Conservation (phyloP, 768 basidiomycete species). For the Hericium rajendrae region DNA sequence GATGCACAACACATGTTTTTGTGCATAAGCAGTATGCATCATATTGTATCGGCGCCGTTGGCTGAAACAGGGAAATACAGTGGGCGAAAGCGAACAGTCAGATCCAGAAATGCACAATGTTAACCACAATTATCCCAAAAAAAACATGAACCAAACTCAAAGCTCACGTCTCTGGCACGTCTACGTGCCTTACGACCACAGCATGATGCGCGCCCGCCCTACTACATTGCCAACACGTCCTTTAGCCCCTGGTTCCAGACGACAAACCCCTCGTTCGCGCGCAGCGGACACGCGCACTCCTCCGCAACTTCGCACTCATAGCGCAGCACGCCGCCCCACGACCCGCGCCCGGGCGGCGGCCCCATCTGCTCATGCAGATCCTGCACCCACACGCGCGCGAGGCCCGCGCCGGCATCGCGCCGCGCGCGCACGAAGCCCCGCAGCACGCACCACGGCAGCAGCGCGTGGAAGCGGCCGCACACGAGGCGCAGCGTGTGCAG, state of each 20-base stretch:
- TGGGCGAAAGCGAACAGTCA: no score
- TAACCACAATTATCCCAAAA: no score
- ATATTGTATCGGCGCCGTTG: no score
- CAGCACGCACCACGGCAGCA: not conserved
- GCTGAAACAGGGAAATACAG: no score
- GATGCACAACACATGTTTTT: no score
- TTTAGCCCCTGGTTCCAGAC: not conserved
- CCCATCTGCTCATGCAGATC: not conserved
- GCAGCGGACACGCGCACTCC: not conserved
- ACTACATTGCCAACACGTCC: not conserved
- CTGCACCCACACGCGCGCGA: not conserved
- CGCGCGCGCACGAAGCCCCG: not conserved
- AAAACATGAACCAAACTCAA: no score
- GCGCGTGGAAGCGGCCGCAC: not conserved
- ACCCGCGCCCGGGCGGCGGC: not conserved
- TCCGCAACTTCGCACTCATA: not conserved
- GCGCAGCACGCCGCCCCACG: not conserved
- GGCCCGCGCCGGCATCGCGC: not conserved
- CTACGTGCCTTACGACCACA: no score
- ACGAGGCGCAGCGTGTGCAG: not conserved
- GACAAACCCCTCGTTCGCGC: not conserved
- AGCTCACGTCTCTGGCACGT: no score
- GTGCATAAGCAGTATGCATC: no score
- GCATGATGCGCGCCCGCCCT: no score
- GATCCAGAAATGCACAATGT: no score